phyloP scores from a whole-genome alignment of 257 asterid genomes.

The Jasminum sambac region DNA sequence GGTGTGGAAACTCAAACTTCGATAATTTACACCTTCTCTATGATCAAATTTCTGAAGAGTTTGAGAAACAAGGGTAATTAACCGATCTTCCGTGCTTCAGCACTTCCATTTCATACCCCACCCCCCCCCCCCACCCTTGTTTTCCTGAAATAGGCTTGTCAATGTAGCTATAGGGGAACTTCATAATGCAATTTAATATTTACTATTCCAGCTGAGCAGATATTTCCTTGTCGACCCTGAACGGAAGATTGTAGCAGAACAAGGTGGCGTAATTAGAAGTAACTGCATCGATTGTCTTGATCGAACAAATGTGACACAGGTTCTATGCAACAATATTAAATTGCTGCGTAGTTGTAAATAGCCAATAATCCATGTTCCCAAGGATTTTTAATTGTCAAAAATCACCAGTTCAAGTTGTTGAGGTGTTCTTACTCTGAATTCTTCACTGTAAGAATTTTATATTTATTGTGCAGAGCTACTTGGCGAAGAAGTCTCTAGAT shows the following conservation, averaged over 20 bases:
- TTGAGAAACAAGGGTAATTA: constrained; percentile 86
- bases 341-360: constrained; percentile 23
- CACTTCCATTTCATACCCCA: neutral
- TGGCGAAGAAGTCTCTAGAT: constrained; percentile 74
- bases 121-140: neutral
- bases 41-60: constrained; percentile 67
- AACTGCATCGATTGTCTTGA: constrained; percentile 98
- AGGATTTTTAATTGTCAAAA: constrained; percentile 11
- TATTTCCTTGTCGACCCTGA: constrained; percentile 80
- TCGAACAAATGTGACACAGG: constrained; percentile 98
- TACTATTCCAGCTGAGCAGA: constrained; percentile 93
- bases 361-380: constrained; percentile 16
- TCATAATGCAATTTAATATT: constrained; percentile 58
- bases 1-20: constrained; percentile 76
- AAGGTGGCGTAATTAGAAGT: constrained; percentile 75
- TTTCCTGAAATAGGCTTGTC: constrained; percentile 28
- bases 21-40: constrained; percentile 79
- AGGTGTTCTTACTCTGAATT: constrained; percentile 6
- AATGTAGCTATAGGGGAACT: constrained; percentile 41
- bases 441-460: constrained; percentile 20
- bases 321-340: constrained; percentile 35
- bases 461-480: constrained; percentile 74
- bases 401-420: neutral
- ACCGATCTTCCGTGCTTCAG: constrained; percentile 12
- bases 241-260: constrained; percentile 71